Percentiles rank a stretch among this genome's conserved stretches.
These are phyloP conservation scores for Oemleria cerasiformis DNA, from an alignment of 306 rosid genomes.

Conservation along the genomic window DNA sequence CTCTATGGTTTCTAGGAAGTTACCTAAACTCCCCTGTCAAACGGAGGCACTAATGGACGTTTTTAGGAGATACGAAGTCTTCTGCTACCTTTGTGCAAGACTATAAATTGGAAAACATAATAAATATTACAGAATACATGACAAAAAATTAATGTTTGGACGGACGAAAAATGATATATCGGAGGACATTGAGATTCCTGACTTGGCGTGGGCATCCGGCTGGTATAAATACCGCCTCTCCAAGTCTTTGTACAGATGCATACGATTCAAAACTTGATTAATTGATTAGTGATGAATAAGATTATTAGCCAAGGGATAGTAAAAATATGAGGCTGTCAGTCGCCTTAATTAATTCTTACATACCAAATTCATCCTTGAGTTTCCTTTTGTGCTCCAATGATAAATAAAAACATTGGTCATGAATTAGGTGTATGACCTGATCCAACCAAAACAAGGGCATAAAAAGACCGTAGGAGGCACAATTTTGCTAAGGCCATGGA, in stretches of 20 bases:
- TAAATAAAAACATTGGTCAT: constrained; percentile 76
- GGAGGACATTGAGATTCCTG: constrained; percentile 71
- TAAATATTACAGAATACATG: not conserved
- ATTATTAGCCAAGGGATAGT: not conserved
- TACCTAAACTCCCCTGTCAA: constrained; percentile 66
- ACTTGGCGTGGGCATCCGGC: constrained; percentile 96
- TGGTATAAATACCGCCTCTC: constrained; percentile 87
- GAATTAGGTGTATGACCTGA: constrained; percentile 81
- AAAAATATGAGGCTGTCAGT: not conserved
- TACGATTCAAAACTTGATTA: constrained; percentile 71
- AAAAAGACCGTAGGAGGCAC: not conserved
- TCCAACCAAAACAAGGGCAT: not conserved
- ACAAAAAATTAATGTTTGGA: not conserved
- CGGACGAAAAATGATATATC: constrained; percentile 4
- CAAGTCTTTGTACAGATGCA: constrained; percentile 72
- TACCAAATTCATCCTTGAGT: constrained; percentile 74
- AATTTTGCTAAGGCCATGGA: constrained; percentile 6
- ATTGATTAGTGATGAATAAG: constrained; percentile 1
- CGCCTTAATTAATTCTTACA: constrained; percentile 19
- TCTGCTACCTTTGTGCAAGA: constrained; percentile 85
- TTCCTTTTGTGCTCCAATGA: constrained; percentile 63
- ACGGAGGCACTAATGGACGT: constrained; percentile 65
- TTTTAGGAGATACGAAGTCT: constrained; percentile 83
- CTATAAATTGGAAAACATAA: constrained; percentile 36
- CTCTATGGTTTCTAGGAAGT: constrained; percentile 73